phyloP scores from a whole-genome alignment of 225 moss, liverwort and hornwort genomes.

The Thuidium tamariscinum region DNA sequence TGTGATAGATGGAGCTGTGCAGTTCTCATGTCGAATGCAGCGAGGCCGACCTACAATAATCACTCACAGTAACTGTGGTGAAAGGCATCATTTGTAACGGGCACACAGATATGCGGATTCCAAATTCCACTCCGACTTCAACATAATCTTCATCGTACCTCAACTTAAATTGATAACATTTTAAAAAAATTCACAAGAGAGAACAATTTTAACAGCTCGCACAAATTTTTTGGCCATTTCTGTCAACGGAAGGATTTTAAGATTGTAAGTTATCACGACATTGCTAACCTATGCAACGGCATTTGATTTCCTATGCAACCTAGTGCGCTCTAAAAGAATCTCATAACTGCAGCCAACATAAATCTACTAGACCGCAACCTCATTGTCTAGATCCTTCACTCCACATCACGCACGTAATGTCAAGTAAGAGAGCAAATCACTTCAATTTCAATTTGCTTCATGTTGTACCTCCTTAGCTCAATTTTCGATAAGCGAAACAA shows the following conservation, averaged over 20 bases:
- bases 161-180: background rate
- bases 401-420: background rate
- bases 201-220: background rate
- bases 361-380: background rate
- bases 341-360: background rate
- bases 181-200: background rate
- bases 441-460: background rate
- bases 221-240: background rate
- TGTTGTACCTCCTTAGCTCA: conserved; percentile 42
- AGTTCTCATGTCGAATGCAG: conserved; percentile 75
- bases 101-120: background rate
- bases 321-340: background rate
- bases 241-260: background rate
- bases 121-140: background rate
- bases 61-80: background rate
- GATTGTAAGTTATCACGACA: background rate
- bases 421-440: background rate
- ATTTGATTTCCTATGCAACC: background rate
- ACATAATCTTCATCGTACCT: background rate
- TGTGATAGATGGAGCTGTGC: conserved; percentile 81
- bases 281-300: background rate
- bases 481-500: conserved; percentile 47
- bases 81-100: background rate
- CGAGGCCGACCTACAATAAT: conserved; percentile 62
- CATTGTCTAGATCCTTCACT: background rate